Base-by-base conservation (phyloP, 352 stramenopile genomes). In the Phytophthora ohioensis region DNA sequence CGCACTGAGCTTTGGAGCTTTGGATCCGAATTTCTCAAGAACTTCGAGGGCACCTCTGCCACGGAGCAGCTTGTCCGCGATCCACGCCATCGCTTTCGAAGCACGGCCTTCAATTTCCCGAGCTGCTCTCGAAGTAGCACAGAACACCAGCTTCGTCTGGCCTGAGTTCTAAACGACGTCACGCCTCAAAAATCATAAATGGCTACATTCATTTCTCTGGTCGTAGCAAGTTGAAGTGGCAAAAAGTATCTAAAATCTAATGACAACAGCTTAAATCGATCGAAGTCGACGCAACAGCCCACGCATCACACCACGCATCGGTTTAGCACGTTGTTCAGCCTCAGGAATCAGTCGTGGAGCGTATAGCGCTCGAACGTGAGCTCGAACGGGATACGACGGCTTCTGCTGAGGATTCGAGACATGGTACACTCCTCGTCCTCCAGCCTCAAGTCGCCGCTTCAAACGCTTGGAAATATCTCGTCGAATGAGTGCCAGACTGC, bases 401-500 rank as follows among this genome's bases (percentile, higher is more conserved):
- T 73, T 70, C 30, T 55, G 12, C 6, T 68, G 31, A 9, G 66
- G 31, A 39, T 57, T 69, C 27, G 55, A 45, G 27, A 71, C 56
- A 31, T 70, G 64, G 49, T 66, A 68, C 8, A 73, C 55, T 5
- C 55, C 65, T 15, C 59, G 56, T 1, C 5, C 21, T 30, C 66
- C 60, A 13, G 61, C n/a, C 35, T 72, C 65, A 2, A 78, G 15
- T 1, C 59, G 60, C 4, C 71, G 66, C 34, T 55, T 55, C 7
- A 72, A 4, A 32, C 71, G 60, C 39, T 45, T 67, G 36, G 59
- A 78, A 36, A 68, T 68, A 17, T 78, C 59, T 7, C 46, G 51
- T 57, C 57, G 60, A 11, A 71, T 70, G 32, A 71, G 35, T 9
- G 49, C 38, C 3, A 74, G 53, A 62, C 66, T 74, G 55, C 71